Percentiles rank a stretch among this genome's conserved stretches.
Evolutionary conservation across 257 asterid genomes (phyloP).

Genomic region (Nicotiana attenuata): DNA sequence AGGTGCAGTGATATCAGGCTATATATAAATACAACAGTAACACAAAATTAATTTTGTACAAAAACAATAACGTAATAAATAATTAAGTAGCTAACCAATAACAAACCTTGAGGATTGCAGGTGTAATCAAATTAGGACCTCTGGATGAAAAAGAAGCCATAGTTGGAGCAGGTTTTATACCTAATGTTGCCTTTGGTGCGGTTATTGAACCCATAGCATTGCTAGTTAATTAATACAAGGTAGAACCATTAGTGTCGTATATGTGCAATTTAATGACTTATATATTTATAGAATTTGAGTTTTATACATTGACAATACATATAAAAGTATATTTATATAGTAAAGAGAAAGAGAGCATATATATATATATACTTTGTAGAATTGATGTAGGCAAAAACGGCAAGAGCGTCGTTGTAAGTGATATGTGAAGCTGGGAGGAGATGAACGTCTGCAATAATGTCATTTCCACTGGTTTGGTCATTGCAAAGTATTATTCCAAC

Average conservation of each 20-base stretch:
- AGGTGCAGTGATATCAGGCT: slow-evolving; percentile 39
- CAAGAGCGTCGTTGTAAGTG: slow-evolving; percentile 34
- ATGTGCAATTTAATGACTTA: too few species aligned
- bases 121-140: slow-evolving; percentile 27
- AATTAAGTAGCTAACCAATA: not conserved
- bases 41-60: not conserved
- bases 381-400: slow-evolving; percentile 34
- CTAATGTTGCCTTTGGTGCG: slow-evolving; percentile 10
- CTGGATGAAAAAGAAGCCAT: slow-evolving; percentile 31
- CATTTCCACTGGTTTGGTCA: slow-evolving; percentile 11
- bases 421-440: slow-evolving; percentile 50
- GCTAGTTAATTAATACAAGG: not conserved
- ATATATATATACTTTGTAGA: slow-evolving; percentile 29
- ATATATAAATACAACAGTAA: not conserved
- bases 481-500: slow-evolving; percentile 58
- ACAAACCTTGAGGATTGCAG: slow-evolving; percentile 33
- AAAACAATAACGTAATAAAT: not conserved
- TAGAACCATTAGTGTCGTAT: not conserved
- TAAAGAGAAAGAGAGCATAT: too few species aligned
- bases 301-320: too few species aligned
- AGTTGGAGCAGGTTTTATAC: slow-evolving; percentile 25
- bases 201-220: slow-evolving; percentile 18
- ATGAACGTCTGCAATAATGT: slow-evolving; percentile 33
- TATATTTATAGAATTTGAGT: too few species aligned
- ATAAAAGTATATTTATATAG: too few species aligned